Evolutionary conservation across 495 filamentous ascomycete genomes (phyloP).

Genomic region (Tuber aestivum): DNA sequence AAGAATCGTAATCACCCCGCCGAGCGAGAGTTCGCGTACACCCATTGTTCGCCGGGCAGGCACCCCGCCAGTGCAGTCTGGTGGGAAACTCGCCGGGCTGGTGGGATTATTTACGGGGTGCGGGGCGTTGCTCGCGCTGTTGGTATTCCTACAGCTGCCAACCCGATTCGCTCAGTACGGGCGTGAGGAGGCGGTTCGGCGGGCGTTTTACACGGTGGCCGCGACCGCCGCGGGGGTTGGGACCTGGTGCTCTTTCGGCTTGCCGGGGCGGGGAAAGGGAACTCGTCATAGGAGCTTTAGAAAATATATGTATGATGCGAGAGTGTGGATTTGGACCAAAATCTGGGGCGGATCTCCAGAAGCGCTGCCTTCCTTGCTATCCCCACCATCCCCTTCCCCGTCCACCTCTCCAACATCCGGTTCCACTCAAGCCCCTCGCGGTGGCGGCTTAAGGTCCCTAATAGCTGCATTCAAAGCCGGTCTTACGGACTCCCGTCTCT

Average conservation of each 20-base stretch:
- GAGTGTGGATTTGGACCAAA: slow-evolving; percentile 34
- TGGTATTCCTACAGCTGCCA: slow-evolving; percentile 78
- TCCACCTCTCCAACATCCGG: background rate
- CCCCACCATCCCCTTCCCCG: background rate
- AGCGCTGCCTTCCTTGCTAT: slow-evolving; percentile 7
- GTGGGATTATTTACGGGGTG: slow-evolving; percentile 90
- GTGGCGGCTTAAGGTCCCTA: slow-evolving; percentile 10
- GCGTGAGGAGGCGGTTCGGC: slow-evolving; percentile 60
- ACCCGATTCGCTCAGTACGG: slow-evolving; percentile 63
- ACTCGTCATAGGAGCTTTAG: background rate
- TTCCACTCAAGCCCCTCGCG: background rate
- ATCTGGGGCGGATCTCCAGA: slow-evolving; percentile 37
- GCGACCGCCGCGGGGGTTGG: slow-evolving; percentile 64
- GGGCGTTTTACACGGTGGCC: slow-evolving; percentile 81
- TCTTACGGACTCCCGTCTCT: slow-evolving; percentile 66
- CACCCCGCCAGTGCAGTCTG: slow-evolving; percentile 43
- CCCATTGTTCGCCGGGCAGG: slow-evolving; percentile 22
- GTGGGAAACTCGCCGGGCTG: slow-evolving; percentile 68
- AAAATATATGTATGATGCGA: slow-evolving; percentile 10
- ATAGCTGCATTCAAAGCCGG: slow-evolving; percentile 12
- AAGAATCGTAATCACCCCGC: slow-evolving; percentile 2
- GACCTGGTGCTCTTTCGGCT: slow-evolving; percentile 68
- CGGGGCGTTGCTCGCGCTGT: slow-evolving; percentile 77
- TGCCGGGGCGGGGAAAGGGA: slow-evolving; percentile 45
- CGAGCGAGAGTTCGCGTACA: slow-evolving; percentile 12